Percentiles rank a stretch among this genome's conserved stretches.
Evolutionary conservation across 257 asterid species (phyloP).

Genomic region (Lavandula angustifolia): DNA sequence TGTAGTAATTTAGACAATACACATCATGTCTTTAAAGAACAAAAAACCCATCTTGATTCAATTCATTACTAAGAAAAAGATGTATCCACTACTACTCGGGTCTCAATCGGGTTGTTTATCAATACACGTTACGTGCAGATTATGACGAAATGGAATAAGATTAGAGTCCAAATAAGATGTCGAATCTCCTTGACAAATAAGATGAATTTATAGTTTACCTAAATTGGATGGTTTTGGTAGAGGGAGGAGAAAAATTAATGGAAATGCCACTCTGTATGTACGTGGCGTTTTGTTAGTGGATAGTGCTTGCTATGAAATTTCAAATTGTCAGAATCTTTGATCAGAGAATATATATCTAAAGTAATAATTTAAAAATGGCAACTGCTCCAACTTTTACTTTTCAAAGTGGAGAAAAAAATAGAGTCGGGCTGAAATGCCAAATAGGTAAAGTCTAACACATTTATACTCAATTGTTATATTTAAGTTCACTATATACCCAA

Average conservation of each 20-base stretch:
- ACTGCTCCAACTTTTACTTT: constrained; percentile 37
- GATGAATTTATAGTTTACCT: background rate
- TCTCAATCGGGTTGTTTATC: no score
- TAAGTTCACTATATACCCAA: no score
- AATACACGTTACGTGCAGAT: no score
- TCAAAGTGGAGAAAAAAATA: constrained; percentile 36
- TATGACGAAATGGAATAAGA: no score
- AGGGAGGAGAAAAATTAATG: background rate
- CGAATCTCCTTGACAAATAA: background rate
- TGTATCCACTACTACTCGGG: no score
- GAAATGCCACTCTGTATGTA: constrained; percentile 39
- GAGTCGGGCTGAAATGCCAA: no score
- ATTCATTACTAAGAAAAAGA: background rate
- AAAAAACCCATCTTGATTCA: background rate
- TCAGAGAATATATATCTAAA: background rate
- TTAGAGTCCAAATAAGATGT: no score
- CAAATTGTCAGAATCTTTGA: constrained; percentile 24
- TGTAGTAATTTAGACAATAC: constrained; percentile 10
- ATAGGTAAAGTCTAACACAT: no score
- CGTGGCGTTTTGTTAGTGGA: constrained; percentile 42
- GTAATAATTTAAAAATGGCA: constrained; percentile 25
- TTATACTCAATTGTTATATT: no score
- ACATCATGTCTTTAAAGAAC: no score
- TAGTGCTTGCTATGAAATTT: constrained; percentile 19
- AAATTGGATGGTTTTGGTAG: background rate